Evolutionary conservation across 1,284 basidiomycete species (phyloP), one percentile per base, ranked within the genome.

Genomic region (Abortiporus biennis): DNA sequence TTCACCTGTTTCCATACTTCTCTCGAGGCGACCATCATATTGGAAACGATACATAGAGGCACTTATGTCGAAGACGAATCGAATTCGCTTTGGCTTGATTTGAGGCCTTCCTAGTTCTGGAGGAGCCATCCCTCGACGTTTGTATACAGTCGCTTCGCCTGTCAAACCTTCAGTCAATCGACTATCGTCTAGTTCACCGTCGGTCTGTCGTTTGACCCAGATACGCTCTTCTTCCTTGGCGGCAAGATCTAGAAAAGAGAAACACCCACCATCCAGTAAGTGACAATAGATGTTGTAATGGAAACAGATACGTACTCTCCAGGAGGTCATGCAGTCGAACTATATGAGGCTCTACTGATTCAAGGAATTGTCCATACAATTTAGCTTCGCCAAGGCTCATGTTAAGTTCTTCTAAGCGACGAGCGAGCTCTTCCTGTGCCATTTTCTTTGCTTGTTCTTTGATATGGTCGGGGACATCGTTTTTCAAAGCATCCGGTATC

Each of bases 1-100:
- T 56, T 32, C 47, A 78, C 79, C 79, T 46, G 80, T 80, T 56
- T 83, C 79, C 63, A 78, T 64, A 54, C 76, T 80, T 45, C 78
- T 60, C 50, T 74, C 68, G 45, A 83, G 52, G 3, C 80, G 72
- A 3, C 78, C 78, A 55, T 83, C 80, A 44, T 80, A 79, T 48
- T 83, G 80, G 64, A 83, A 83, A 4, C 80, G 78, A 56, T 81
- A 80, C 79, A 83, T 83, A 0, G 80, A 83, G n/a, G 74, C 79
- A 54, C 78, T 81, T 38, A 82, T 63, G 53, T 83, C 80, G 51
- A 83, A 82, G n/a, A 82, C 62, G 52, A 83, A 81, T 27, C 78
- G 66, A 44, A 83, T 77, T 19, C 79, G 67, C 56, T 83, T 83
- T 0, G 78, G 78, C 79, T 81, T 83, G 48, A 83, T 65, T 54